phyloP scores from a whole-genome alignment of 1,284 basidiomycete species.

The Pisolithus thermaeus region DNA sequence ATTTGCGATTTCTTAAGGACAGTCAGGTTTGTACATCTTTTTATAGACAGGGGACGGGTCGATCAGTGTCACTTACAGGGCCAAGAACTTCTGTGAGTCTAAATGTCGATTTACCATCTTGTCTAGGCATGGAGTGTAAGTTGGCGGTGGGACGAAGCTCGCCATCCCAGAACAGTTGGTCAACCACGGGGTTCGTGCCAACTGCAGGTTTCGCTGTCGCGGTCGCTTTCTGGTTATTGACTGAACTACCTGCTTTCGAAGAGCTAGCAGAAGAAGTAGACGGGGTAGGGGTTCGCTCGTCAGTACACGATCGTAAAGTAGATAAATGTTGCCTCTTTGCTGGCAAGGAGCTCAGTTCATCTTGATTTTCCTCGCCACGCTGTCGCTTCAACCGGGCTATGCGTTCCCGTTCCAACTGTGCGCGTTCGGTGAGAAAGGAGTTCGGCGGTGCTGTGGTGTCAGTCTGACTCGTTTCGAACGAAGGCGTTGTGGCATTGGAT shows the following conservation, averaged over 20 bases:
- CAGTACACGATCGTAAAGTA: conserved; percentile 21
- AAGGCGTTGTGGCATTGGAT: conserved; percentile 3
- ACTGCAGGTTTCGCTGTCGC: conserved; percentile 1
- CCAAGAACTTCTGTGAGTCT: conserved; percentile 60
- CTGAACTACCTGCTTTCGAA: conserved; percentile 11
- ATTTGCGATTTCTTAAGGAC: conserved; percentile 53
- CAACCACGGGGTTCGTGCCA: conserved; percentile 19
- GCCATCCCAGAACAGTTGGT: conserved; percentile 60
- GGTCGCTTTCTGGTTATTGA: background rate
- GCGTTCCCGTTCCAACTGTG: conserved; percentile 62
- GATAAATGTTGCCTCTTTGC: conserved; percentile 53
- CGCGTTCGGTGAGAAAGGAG: conserved; percentile 53
- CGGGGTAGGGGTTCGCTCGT: conserved; percentile 22
- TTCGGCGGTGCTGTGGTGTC: background rate
- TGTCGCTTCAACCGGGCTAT: conserved; percentile 57
- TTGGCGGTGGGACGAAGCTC: conserved; percentile 71
- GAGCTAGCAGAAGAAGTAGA: conserved; percentile 16
- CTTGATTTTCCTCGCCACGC: conserved; percentile 28
- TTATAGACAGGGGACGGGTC: background rate
- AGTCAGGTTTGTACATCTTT: conserved; percentile 2
- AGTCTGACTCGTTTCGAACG: background rate
- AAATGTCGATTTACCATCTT: conserved; percentile 56
- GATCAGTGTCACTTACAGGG: conserved; percentile 37
- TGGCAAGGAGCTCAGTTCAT: conserved; percentile 27
- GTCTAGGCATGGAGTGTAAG: conserved; percentile 47